Evolutionary conservation across 371 early-diverging fungal species (phyloP).

Genomic region (Actinomortierella ambigua): DNA sequence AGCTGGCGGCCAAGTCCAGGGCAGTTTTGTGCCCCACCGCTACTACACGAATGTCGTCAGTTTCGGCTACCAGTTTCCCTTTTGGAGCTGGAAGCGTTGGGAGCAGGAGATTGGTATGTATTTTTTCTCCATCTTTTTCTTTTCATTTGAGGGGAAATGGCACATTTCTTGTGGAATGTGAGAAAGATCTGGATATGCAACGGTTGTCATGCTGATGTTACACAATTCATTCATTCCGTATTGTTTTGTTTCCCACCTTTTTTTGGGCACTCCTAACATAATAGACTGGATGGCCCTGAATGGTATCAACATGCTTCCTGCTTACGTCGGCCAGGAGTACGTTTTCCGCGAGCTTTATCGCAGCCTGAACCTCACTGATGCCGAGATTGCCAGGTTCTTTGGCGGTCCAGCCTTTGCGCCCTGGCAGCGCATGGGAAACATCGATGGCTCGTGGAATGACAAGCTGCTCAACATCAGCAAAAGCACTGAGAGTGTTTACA

Average conservation of each 20-base stretch:
- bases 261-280: not conserved
- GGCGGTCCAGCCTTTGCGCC: conserved; percentile 34
- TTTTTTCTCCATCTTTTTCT: not conserved
- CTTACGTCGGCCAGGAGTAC: conserved; percentile 42
- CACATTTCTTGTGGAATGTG: no score
- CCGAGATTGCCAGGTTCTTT: conserved; percentile 23
- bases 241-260: not conserved
- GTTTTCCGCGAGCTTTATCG: conserved; percentile 28
- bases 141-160: no score
- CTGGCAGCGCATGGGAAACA: conserved; percentile 45
- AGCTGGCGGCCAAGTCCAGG: conserved; percentile 31
- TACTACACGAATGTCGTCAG: conserved; percentile 46
- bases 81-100: conserved; percentile 47
- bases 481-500: conserved; percentile 27
- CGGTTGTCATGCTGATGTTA: no score
- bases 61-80: conserved; percentile 39
- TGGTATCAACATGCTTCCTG: conserved; percentile 36
- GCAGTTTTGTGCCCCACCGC: conserved; percentile 38
- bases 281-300: conserved; percentile 40
- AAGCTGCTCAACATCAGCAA: conserved; percentile 16
- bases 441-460: conserved; percentile 42
- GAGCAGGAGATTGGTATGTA: conserved; percentile 37
- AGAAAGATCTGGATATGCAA: no score
- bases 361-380: conserved; percentile 20
- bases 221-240: no score